Base-by-base conservation (phyloP, 257 asterid species). In the Solanum paucissectum region DNA sequence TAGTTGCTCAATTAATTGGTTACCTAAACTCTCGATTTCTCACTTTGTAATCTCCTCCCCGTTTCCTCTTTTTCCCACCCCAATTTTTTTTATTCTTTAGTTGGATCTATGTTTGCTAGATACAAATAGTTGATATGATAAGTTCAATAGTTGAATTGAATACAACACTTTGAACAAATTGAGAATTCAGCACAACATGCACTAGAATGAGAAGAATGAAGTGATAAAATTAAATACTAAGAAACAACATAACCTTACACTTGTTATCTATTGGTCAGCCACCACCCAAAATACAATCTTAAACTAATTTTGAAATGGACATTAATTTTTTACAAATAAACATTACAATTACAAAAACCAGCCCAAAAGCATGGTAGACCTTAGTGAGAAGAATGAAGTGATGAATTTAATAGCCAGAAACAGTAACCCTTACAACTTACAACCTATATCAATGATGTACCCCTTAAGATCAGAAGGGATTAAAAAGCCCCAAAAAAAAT, bases 271-370 rank as follows among this genome's bases (percentile, higher is more conserved):
- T 11, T 46, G 66, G 40, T 81, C 66, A 81, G 64, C 29, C 85
- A 81, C 37, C 85, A 27, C 18, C n/a, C 27, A 77, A 81, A 71
- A 46, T 46, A 81, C 85, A 46, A 16, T 9, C 85, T 81, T 46
- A 16, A 81, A n/a, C 85, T 81, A 81, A 79, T 66, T 8, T 44
- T 79, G 85, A 81, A 81, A 81, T 46, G 68, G 68, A 27, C 85
- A 71, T 60, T 14, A 71, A 52, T 21, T 46, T 52, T 52, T 16
- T 72, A 86, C 85, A 77, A 29, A 87, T 79, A 25, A 25, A 21
- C 18, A 40, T 68, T 66, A 85, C 87, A 86, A 76, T 69, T 87
- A 87, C 89, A 87, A 79, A 82, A 79, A 60, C 36, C 25, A 87
- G 83, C 72, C 60, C 83, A 74, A 87, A 52, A 27, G 42, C 40